These are phyloP conservation scores for Ascoidea tarda DNA, from an alignment of 805 yeast genomes.

Conservation along the genomic window DNA sequence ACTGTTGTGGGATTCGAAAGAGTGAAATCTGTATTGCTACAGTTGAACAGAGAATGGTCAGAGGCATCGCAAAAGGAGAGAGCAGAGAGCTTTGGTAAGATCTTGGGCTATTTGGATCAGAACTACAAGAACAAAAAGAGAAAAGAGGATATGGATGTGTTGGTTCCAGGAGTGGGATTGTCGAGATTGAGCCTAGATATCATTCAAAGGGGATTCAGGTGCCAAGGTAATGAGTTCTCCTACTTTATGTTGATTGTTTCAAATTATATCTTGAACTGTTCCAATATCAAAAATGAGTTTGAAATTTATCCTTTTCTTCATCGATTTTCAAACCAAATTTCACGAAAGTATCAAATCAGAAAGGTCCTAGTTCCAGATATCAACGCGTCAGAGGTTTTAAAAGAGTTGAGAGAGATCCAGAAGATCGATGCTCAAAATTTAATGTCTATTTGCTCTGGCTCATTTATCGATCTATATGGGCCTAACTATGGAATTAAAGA, in stretches of 20 bases:
- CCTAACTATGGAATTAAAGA: conserved; percentile 20
- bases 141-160: conserved; percentile 21
- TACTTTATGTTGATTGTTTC: conserved; percentile 51
- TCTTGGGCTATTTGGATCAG: conserved; percentile 20
- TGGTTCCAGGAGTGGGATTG: conserved; percentile 54
- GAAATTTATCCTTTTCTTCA: conserved; percentile 42
- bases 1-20: conserved; percentile 34
- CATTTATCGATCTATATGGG: conserved; percentile 56
- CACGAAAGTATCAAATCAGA: conserved; percentile 32
- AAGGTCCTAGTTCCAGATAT: conserved; percentile 41
- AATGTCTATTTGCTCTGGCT: conserved; percentile 65
- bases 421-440: conserved; percentile 29
- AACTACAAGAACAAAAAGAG: conserved; percentile 22
- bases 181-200: conserved; percentile 46
- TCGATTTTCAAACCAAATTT: conserved; percentile 29
- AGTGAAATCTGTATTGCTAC: conserved; percentile 40
- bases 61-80: conserved; percentile 36
- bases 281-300: conserved; percentile 24
- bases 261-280: conserved; percentile 35
- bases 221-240: conserved; percentile 57
- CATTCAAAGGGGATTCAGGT: conserved; percentile 37
- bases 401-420: conserved; percentile 21
- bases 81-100: conserved; percentile 20
- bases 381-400: conserved; percentile 25
- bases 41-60: conserved; percentile 51